Evolutionary conservation across 2,329 filamentous ascomycete species (phyloP), one percentile per base, ranked within the genome.

Genomic region (Chaetomiaceae sp.): DNA sequence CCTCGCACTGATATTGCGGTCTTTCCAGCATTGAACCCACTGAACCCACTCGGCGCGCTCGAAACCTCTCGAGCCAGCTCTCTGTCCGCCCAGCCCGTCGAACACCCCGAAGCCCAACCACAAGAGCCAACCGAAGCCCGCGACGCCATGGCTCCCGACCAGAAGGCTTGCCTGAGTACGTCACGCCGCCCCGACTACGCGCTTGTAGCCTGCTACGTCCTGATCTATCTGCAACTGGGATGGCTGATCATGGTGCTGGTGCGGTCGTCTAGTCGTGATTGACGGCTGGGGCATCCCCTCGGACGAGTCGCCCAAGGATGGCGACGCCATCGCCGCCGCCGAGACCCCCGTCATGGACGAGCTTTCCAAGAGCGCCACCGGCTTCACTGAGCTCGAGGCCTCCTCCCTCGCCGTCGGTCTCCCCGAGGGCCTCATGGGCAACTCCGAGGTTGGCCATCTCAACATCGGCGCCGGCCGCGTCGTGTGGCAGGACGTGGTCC

Each of bases 401-500:
- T 97, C 93, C 2, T 97, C 93, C 35, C 79, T 95, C 50, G 93
- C 93, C 37, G 93, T 98, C 56, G 93, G 93, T 56, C 80, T 98
- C 43, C 93, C 93, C 17, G 90, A 98, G 66, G 93, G 93, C 49
- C 76, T 98, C 57, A 98, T 98, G 93, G 93, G 93, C 56, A 98
- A 98, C 76, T 95, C 88, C 59, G 93, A 98, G 70, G 93, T 98
- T 67, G 93, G 93, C 52, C 93, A 98, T 70, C 71, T 98, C 73
- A 98, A 98, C 77, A 97, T 98, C 66, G 93, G 93, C 61, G 93
- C 93, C 49, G 93, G 93, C 48, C 81, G 93, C 62, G 93, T 98
- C 51, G 93, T 98, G 61, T 98, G 93, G 93, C 93, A 98, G 69
- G 91, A 93, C 67, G 88, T 94, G 55, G 93, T 98, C 56, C 86